Evolutionary conservation across 2,329 filamentous ascomycete genomes (phyloP).

Genomic region (Drechslerella coelobrocha): DNA sequence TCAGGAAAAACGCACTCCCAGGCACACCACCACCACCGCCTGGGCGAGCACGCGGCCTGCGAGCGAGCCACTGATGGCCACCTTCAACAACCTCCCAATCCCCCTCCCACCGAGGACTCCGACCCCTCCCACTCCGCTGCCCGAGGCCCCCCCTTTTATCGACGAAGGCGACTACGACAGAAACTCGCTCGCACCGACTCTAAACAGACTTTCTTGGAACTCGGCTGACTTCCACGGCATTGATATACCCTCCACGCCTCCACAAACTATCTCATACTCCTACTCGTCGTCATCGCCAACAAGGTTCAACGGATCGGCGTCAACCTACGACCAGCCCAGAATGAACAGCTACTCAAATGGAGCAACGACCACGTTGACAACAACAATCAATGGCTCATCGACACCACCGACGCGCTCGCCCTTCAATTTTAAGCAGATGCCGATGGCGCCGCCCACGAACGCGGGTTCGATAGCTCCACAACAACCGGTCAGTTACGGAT

Average conservation of each 20-base stretch:
- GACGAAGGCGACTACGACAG: slow-evolving; percentile 41
- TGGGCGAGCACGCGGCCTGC: slow-evolving; percentile 25
- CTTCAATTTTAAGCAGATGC: slow-evolving; percentile 49
- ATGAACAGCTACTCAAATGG: slow-evolving; percentile 50
- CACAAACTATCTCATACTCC: slow-evolving; percentile 34
- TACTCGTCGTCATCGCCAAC: slow-evolving; percentile 35
- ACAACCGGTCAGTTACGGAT: slow-evolving; percentile 28
- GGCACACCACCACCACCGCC: slow-evolving; percentile 42
- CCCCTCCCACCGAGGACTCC: slow-evolving; percentile 47
- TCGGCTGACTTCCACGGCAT: slow-evolving; percentile 43
- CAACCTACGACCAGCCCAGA: slow-evolving; percentile 29
- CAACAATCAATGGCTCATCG: slow-evolving; percentile 35
- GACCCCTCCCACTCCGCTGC: slow-evolving; percentile 48
- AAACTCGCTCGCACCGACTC: slow-evolving; percentile 39
- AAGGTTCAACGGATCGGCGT: slow-evolving; percentile 38
- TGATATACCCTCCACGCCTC: slow-evolving; percentile 39
- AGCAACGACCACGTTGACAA: slow-evolving; percentile 33
- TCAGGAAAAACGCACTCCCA: slow-evolving; percentile 49
- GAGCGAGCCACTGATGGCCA: slow-evolving; percentile 33
- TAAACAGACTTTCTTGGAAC: slow-evolving; percentile 47
- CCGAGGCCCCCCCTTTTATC: slow-evolving; percentile 18
- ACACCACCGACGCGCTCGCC: slow-evolving; percentile 49
- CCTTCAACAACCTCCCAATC: slow-evolving; percentile 50
- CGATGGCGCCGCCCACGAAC: slow-evolving; percentile 46
- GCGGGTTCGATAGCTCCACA: slow-evolving; percentile 17